Base-by-base conservation (phyloP, 345 rosid genomes). In the Gossypium raimondii region DNA sequence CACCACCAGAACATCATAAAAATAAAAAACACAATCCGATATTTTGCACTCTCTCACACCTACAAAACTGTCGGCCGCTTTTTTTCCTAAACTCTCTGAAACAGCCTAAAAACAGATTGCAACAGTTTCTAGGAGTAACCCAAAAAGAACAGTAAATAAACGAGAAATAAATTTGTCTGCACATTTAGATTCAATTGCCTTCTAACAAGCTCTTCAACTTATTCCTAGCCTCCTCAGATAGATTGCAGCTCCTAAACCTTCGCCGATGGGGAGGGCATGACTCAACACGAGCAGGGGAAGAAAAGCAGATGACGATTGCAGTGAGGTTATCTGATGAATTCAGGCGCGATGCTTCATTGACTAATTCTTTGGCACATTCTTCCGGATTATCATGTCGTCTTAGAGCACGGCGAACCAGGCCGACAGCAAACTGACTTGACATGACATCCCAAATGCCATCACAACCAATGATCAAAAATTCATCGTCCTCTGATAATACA, bases 361-460 rank as follows among this genome's bases (percentile, higher is more conserved):
- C 92, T 14, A 88, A 77, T 75, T 89, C 89, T 77, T 78, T 82
- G 38, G 92, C 92, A 70, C 92, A 74, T 24, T 79, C 76, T 55
- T 90, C 83, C 0, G 94, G 94, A 68, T 90, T 85, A 61, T 83
- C 18, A 18, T 88, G 92, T 67, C 85, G 81, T 69, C 87, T 88
- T 3, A 93, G 86, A 9, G 84, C 88, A 7, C 85, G 82, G 5
- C 93, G 88, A 57, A 87, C 95, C 34, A 89, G 80, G 79, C 90
- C 83, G 75, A 94, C 93, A 2, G 98, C 98, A 61, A 71, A 55
- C 80, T 90, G 90, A 80, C 94, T 92, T 14, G 89, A 60, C 83
- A 94, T 83, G 22, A 90, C 97, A 62, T 94, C 98, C 97, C 97
- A 94, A 18, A 93, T 81, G 43, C 98, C 97, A 66, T 93, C 98